Evolutionary conservation across 192 early-diverging fungal genomes (phyloP).

Genomic region (Linderina pennispora): DNA sequence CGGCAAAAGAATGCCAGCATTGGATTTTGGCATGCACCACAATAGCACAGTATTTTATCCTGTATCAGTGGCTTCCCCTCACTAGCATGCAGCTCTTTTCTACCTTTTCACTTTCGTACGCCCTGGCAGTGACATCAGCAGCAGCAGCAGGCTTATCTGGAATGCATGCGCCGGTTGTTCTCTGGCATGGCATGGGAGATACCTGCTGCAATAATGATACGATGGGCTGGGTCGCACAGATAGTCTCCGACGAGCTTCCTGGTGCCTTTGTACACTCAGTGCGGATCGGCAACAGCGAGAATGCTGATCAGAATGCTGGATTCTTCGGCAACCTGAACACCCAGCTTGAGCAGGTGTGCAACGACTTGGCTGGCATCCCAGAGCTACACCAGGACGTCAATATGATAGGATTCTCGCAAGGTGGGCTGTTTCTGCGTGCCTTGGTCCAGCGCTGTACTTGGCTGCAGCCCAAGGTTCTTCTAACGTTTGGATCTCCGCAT

Average conservation of each 20-base stretch:
- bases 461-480: slow-evolving; percentile 64
- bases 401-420: slow-evolving; percentile 87
- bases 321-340: slow-evolving; percentile 84
- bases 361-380: slow-evolving; percentile 50
- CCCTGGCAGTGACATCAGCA: too few species aligned
- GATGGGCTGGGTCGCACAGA: slow-evolving; percentile 47
- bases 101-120: too few species aligned
- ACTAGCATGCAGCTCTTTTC: too few species aligned
- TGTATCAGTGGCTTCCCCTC: too few species aligned
- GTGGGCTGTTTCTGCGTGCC: slow-evolving; percentile 66
- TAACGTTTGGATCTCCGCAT: slow-evolving; percentile 88
- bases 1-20: too few species aligned
- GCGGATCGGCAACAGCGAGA: slow-evolving; percentile 54
- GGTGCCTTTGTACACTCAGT: slow-evolving; percentile 76
- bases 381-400: slow-evolving; percentile 76
- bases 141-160: too few species aligned
- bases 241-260: slow-evolving; percentile 48
- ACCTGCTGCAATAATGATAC: slow-evolving; percentile 66
- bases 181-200: slow-evolving; percentile 93
- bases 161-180: slow-evolving; percentile 66
- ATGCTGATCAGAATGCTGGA: slow-evolving; percentile 69
- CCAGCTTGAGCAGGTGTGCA: slow-evolving; percentile 76
- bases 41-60: too few species aligned
- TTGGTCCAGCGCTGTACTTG: slow-evolving; percentile 79
- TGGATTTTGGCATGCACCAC: too few species aligned